Base-by-base conservation (phyloP, 208 protist species). In the Crithidia brevicula region DNA sequence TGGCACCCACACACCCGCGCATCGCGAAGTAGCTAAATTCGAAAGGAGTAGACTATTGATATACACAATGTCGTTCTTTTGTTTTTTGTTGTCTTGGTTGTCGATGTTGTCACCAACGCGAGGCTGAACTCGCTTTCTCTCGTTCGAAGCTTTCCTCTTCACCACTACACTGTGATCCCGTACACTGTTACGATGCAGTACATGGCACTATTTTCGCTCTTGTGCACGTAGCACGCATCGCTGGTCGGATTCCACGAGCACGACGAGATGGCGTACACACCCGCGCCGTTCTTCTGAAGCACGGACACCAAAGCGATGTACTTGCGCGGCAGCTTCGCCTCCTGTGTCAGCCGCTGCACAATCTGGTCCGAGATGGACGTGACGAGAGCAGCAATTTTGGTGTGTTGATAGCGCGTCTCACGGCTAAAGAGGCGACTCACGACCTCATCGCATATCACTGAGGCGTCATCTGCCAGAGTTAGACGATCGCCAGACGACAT, bases 211-310 rank as follows among this genome's bases (percentile, higher is more conserved):
- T 94, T 95, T 69, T 96, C 87, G 15, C 76, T 64, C 45, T 89
- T 82, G 67, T 94, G 56, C 25, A 94, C 86, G 64, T 92, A 96
- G 65, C 86, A 93, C 8, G 78, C 78, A 67, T 98, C 96, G 54
- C 88, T 95, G 8, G 70, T 63, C 15, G 87, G 76, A 71, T 97
- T 94, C 94, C 96, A 98, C 25, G 82, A 94, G 75, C 88, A 95
- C 10, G 86, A 85, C 15, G 89, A 91, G 30, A 91, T 69, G n/a
- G 78, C 79, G 62, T 94, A 77, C 52, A 97, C 66, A 6, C 96
- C 96, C 1, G 93, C 89, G 10, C 94, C 94, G 53, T 82, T 96
- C 30, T 95, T 96, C 64, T 98, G 90, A 62, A 96, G 63, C 28
- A 98, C 86, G 11, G 88, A 81, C 31, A 85, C 86, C 31, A 92